phyloP scores from a whole-genome alignment of 2,329 filamentous ascomycete species.

The Curvularia verruculosa region DNA sequence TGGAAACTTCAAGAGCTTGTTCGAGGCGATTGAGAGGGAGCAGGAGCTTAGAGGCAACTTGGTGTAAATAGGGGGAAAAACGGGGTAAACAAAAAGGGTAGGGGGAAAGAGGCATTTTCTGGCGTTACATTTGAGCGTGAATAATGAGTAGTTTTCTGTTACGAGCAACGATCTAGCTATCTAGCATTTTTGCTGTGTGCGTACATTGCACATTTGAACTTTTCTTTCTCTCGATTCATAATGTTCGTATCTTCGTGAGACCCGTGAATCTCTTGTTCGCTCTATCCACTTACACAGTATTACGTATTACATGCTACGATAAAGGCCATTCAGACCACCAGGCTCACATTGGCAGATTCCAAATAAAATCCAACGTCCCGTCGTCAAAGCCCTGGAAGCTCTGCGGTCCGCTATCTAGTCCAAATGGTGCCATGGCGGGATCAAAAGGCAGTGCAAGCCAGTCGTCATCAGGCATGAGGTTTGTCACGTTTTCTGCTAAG shows the following conservation, averaged over 20 bases:
- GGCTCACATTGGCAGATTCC: slow-evolving; percentile 46
- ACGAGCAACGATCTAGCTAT: too few relatives aligned
- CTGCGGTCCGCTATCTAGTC: slow-evolving; percentile 40
- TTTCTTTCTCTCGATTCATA: neutral
- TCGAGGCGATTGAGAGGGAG: slow-evolving; percentile 94
- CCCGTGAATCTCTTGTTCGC: neutral
- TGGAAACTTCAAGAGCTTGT: slow-evolving; percentile 93
- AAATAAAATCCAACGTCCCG: slow-evolving; percentile 49
- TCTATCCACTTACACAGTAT: neutral
- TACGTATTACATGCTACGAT: neutral
- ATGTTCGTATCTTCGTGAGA: neutral
- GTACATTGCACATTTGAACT: neutral
- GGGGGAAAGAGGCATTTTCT: slow-evolving; percentile 1
- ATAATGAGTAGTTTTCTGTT: neutral
- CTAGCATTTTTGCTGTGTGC: neutral
- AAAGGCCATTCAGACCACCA: neutral
- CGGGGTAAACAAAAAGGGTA: neutral
- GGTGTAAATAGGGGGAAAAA: slow-evolving; percentile 26
- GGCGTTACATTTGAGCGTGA: neutral
- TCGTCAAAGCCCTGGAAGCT: slow-evolving; percentile 49
- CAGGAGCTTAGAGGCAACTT: slow-evolving; percentile 86
- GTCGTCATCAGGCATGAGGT: slow-evolving; percentile 47
- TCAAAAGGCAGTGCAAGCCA: slow-evolving; percentile 50
- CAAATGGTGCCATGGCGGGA: slow-evolving; percentile 49
- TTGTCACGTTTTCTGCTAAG: slow-evolving; percentile 43